These are phyloP conservation scores for Coniosporium tulheliwenetii DNA, from an alignment of 2,329 filamentous ascomycete species.

Conservation along the genomic window DNA sequence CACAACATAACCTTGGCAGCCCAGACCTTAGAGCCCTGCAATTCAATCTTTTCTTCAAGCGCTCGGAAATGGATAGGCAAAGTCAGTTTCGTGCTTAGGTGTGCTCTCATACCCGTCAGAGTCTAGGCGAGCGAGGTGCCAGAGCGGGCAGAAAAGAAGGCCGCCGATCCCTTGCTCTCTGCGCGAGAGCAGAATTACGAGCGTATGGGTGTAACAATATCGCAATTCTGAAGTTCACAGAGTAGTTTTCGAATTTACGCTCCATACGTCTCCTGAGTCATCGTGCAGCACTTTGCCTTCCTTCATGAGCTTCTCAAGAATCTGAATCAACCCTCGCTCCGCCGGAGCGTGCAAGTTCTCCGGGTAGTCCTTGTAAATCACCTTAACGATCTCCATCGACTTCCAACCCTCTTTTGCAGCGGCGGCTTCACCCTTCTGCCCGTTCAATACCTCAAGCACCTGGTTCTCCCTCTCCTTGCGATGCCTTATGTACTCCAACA, in stretches of 20 bases:
- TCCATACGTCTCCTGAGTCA: conserved; percentile 7
- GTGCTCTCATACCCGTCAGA: too few relatives aligned
- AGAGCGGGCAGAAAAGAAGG: too few relatives aligned
- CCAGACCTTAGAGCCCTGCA: too few relatives aligned
- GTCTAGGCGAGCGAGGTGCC: too few relatives aligned
- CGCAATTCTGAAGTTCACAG: neutral
- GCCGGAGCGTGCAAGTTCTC: conserved; percentile 63
- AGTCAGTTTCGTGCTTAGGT: too few relatives aligned
- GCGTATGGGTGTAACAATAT: too few relatives aligned
- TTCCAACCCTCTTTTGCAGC: conserved; percentile 36
- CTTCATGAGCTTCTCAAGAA: conserved; percentile 59
- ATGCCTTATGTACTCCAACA: conserved; percentile 73
- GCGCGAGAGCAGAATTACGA: too few relatives aligned
- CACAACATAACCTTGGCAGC: too few relatives aligned
- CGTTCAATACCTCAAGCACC: conserved; percentile 46
- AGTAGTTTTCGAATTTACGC: conserved; percentile 1
- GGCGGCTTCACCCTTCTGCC: conserved; percentile 10
- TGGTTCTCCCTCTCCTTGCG: conserved; percentile 66
- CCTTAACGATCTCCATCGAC: conserved; percentile 68
- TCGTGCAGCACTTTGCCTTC: conserved; percentile 50
- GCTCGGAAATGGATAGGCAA: too few relatives aligned
- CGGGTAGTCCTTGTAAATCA: conserved; percentile 70
- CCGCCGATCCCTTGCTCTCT: too few relatives aligned
- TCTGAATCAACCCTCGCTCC: conserved; percentile 58
- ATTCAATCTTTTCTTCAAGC: too few relatives aligned